Evolutionary conservation across 306 rosid genomes (phyloP).

Genomic region (Delonix regia): DNA sequence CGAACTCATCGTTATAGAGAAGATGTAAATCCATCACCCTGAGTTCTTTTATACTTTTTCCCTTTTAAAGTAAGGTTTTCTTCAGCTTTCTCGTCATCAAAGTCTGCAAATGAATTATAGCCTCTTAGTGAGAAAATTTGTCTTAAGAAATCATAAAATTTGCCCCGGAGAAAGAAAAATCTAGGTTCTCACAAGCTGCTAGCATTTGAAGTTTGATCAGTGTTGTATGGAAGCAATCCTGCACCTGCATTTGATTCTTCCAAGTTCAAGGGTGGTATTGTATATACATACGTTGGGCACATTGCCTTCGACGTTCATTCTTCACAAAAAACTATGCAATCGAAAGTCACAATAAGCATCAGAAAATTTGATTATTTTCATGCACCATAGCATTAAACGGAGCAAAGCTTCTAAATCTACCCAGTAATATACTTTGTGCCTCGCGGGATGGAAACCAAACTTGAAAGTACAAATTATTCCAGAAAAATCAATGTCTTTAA

Average conservation of each 20-base stretch:
- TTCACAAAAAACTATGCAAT: constrained; percentile 61
- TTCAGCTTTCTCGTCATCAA: background rate
- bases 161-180: background rate
- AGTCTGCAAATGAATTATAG: background rate
- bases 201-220: constrained; percentile 57
- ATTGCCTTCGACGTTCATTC: constrained; percentile 71
- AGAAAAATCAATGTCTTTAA: no score
- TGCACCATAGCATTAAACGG: background rate
- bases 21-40: background rate
- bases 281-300: constrained; percentile 56
- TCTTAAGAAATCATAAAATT: background rate
- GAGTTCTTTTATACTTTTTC: background rate
- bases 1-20: background rate
- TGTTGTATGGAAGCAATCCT: constrained; percentile 72
- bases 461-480: background rate
- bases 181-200: constrained; percentile 73
- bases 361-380: background rate
- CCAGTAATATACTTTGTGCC: background rate
- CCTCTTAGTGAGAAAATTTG: background rate
- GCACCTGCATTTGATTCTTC: constrained; percentile 14
- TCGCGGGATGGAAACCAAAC: background rate
- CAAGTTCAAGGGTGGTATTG: background rate
- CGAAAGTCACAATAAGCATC: background rate
- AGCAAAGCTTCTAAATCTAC: background rate
- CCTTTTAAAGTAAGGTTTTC: background rate